A percentile compares a stretch with the other conserved stretches of the same genome.
These are phyloP conservation scores for Rutstroemia sp. DNA, from an alignment of 2,329 filamentous ascomycete genomes.

Conservation along the genomic window DNA sequence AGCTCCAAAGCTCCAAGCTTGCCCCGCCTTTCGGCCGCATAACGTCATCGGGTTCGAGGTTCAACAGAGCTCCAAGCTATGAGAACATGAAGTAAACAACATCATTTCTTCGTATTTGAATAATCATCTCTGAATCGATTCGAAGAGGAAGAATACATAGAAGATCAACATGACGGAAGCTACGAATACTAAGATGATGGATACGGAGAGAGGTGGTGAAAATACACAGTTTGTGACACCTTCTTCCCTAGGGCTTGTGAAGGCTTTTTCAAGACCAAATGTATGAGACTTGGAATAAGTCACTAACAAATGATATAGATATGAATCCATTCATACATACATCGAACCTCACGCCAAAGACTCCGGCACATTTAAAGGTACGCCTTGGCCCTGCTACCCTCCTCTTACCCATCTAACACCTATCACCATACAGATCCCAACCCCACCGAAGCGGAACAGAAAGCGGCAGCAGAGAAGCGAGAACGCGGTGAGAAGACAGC, in stretches of 20 bases:
- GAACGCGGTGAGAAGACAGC: slow-evolving; percentile 37
- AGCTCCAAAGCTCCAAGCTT: too few species aligned
- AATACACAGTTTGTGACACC: slow-evolving; percentile 42
- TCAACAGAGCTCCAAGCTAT: too few species aligned
- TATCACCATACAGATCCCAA: slow-evolving; percentile 7
- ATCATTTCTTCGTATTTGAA: too few species aligned
- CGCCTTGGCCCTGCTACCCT: not conserved
- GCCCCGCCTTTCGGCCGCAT: not conserved
- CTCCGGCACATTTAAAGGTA: slow-evolving; percentile 50
- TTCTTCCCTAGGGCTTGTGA: not conserved
- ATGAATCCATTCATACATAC: slow-evolving; percentile 49
- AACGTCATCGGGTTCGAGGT: not conserved
- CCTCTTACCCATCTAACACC: not conserved
- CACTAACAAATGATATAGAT: slow-evolving; percentile 32
- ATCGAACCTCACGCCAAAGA: slow-evolving; percentile 43
- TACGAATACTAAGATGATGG: slow-evolving; percentile 40
- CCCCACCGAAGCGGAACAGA: slow-evolving; percentile 2
- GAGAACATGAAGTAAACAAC: too few species aligned
- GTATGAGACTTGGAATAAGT: not conserved
- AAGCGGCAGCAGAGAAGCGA: slow-evolving; percentile 19
- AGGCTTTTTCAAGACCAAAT: not conserved
- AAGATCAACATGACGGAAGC: slow-evolving; percentile 12
- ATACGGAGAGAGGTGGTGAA: slow-evolving; percentile 53
- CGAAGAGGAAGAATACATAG: too few species aligned
- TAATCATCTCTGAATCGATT: not conserved